Evolutionary conservation across 140 eudicot genomes (phyloP).

Genomic region (Flaveria floridana): DNA sequence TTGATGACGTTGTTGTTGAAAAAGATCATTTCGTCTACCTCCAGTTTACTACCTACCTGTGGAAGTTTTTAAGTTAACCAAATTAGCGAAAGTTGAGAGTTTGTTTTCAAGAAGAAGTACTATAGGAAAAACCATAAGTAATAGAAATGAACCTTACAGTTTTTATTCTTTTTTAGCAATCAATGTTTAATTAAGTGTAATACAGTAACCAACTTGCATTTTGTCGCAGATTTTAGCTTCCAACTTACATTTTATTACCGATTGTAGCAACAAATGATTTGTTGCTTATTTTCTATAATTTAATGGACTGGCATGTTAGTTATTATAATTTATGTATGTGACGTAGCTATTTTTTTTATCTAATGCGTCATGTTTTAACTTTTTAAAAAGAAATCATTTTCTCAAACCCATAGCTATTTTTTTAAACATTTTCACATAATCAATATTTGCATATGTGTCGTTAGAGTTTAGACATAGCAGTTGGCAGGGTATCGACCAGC

Average conservation of each 20-base stretch:
- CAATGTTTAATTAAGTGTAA: neutral
- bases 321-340: neutral
- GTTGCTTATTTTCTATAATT: neutral
- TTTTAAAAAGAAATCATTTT: no score
- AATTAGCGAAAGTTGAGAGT: neutral
- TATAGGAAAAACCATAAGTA: neutral
- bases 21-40: neutral
- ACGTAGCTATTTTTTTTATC: neutral
- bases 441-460: neutral
- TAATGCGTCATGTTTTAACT: no score
- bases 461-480: neutral
- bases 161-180: neutral
- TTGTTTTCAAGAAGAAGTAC: neutral
- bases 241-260: neutral
- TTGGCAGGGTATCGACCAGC: neutral
- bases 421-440: neutral
- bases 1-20: neutral
- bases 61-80: neutral
- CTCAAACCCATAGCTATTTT: no score
- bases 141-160: neutral
- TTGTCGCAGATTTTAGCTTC: neutral
- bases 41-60: neutral
- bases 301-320: no score
- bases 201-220: neutral
- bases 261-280: neutral